Evolutionary conservation across 129 eudicot species (phyloP).

Genomic region (Lactuca sativa): DNA sequence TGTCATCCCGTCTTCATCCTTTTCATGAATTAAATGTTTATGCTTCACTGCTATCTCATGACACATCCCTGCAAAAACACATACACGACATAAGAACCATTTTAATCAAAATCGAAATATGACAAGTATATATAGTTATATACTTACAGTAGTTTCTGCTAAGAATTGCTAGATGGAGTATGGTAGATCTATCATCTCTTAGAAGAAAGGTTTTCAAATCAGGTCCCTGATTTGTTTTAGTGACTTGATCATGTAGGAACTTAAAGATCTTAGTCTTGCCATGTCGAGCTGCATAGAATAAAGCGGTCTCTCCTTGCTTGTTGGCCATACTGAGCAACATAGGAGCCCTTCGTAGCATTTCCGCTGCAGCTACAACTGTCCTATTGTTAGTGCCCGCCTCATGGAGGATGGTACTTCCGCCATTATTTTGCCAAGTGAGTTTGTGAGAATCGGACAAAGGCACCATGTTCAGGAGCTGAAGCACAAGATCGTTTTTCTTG

Average conservation of each 20-base stretch:
- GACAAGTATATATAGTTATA: neutral
- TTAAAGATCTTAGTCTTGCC: constrained; percentile 23
- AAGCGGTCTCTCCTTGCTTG: constrained; percentile 31
- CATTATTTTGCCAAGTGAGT: constrained; percentile 1
- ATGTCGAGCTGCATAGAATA: constrained; percentile 32
- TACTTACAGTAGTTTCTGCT: constrained; percentile 31
- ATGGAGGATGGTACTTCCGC: constrained; percentile 42
- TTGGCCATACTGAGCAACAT: constrained; percentile 22
- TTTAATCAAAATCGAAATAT: neutral
- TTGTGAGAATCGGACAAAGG: neutral
- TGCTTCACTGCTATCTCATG: constrained; percentile 33
- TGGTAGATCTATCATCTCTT: constrained; percentile 24
- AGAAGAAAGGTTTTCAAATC: constrained; percentile 7
- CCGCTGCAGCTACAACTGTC: constrained; percentile 10
- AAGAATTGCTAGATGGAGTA: constrained; percentile 29
- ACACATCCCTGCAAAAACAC: constrained; percentile 34
- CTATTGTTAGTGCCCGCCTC: constrained; percentile 24
- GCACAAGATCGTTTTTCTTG: constrained; percentile 15
- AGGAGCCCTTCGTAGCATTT: constrained; percentile 26
- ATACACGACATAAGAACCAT: neutral
- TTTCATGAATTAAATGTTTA: constrained; percentile 9
- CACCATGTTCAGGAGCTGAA: constrained; percentile 11
- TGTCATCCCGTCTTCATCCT: constrained; percentile 43
- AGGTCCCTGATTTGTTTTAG: neutral
- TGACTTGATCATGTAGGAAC: constrained; percentile 18